Conservation (phyloP, 257 asterid species). For the Fraxinus cuspidata region DNA sequence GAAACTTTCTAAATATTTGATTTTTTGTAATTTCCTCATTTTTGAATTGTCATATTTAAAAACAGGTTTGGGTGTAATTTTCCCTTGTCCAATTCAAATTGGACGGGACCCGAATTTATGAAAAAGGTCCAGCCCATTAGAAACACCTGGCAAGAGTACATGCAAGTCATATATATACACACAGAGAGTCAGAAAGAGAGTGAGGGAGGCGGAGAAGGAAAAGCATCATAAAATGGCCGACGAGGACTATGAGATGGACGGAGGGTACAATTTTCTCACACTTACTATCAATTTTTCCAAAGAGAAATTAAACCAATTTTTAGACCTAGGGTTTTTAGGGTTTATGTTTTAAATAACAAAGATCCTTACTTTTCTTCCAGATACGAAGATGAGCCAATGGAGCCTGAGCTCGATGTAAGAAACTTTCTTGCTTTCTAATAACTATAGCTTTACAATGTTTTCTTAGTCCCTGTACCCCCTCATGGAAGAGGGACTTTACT, state of each 20-base stretch:
- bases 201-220: background rate
- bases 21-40: too few species aligned
- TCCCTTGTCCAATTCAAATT: too few species aligned
- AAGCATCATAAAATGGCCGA: constrained; percentile 39
- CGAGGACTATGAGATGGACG: constrained; percentile 54
- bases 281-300: background rate
- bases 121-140: too few species aligned
- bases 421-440: background rate
- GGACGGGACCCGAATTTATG: too few species aligned
- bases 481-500: background rate
- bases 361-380: constrained; percentile 29
- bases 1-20: too few species aligned
- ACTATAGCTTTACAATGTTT: background rate
- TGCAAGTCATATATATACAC: too few species aligned
- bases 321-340: constrained; percentile 29
- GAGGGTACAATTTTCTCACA: constrained; percentile 31
- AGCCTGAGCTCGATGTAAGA: constrained; percentile 79
- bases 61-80: too few species aligned
- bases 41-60: too few species aligned
- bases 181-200: background rate
- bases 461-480: background rate
- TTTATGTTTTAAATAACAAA: background rate
- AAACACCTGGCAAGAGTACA: too few species aligned
- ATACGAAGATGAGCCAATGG: constrained; percentile 84
- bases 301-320: background rate